Evolutionary conservation across 768 basidiomycete species (phyloP), one percentile per base, ranked within the genome.

Genomic region (Thelephora aurantiotincta): DNA sequence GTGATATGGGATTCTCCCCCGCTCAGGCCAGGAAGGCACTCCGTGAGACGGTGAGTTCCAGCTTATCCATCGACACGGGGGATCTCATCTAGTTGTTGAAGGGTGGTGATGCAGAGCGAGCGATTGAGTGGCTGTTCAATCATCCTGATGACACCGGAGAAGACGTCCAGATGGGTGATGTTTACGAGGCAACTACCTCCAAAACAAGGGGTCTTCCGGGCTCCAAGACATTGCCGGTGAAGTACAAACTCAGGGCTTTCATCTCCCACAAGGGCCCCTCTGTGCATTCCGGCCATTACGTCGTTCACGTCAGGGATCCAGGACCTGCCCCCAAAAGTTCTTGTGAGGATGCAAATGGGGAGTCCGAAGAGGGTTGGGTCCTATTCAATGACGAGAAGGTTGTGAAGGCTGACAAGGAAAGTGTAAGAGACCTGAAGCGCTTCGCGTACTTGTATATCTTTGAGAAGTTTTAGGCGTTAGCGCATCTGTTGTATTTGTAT

Each of bases 321-420:
- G 38, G 38, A 9, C 9, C 9, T 30, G 4, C 9, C 9, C 9
- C 26, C 4, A 9, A 30, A 30, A 9, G 5, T 30, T 30, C 26
- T 9, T 4, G 26, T 9, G 51, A 54, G 20, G 67, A 68, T 51
- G 63, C 65, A 16, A 54, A 55, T 13, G 58, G 57, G 47, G 48
- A 45, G 45, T 58, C 60, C 5, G 74, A 66, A 33, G 75, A 71
- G 18, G 70, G 71, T 9, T 94, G 94, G 90, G 83, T 93, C 48
- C 62, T 98, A 57, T 96, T 92, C 63, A 96, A 97, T 56, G 94
- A 97, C 59, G 91, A 93, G 66, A 94, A 92, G 67, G 92, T 93
- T 3, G 92, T 96, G 9, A 80, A 75, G 62, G 92, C 92, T 2
- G 89, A 94, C 58, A 70, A 62, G 50, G 77, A 83, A 61, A 89